Evolutionary conservation across 2,329 filamentous ascomycete genomes (phyloP).

Genomic region (Arthrobotrys pseudoclavata): DNA sequence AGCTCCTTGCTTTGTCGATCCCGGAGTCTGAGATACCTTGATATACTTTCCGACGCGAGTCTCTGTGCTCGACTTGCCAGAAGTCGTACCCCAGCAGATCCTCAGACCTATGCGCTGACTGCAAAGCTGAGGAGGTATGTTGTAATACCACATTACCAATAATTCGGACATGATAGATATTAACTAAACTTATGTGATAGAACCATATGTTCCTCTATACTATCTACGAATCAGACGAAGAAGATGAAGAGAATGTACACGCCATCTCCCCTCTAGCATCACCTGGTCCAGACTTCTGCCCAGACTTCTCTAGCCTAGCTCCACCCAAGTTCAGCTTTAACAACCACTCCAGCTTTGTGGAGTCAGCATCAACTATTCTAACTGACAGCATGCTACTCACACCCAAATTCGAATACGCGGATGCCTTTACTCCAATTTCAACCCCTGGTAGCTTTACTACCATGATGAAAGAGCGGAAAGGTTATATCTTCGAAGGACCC

Average conservation of each 20-base stretch:
- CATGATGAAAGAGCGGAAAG: slow-evolving; percentile 42
- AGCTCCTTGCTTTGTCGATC: neutral
- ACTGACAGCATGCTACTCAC: slow-evolving; percentile 19
- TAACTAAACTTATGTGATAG: neutral
- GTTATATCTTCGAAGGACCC: slow-evolving; percentile 37
- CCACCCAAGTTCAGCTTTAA: slow-evolving; percentile 38
- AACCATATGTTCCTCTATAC: slow-evolving; percentile 56
- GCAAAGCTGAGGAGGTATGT: slow-evolving; percentile 42
- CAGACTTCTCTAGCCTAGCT: slow-evolving; percentile 30
- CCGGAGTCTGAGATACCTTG: slow-evolving; percentile 21
- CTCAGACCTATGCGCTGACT: slow-evolving; percentile 43
- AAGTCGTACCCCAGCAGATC: slow-evolving; percentile 33
- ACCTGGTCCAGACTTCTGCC: neutral
- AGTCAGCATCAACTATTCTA: slow-evolving; percentile 29
- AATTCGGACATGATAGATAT: neutral
- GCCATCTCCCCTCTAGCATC: slow-evolving; percentile 17
- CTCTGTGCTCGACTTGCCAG: slow-evolving; percentile 43
- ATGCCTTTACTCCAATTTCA: slow-evolving; percentile 28
- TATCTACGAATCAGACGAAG: slow-evolving; percentile 54
- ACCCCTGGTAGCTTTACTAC: slow-evolving; percentile 50
- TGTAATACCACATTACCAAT: neutral
- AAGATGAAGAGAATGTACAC: neutral
- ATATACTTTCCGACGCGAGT: slow-evolving; percentile 17
- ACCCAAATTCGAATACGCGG: slow-evolving; percentile 25
- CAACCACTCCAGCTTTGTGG: slow-evolving; percentile 33